Evolutionary conservation across 176 grass and related monocot genomes (phyloP), one percentile per base, ranked within the genome.

Genomic region (Miscanthus lutarioriparius): DNA sequence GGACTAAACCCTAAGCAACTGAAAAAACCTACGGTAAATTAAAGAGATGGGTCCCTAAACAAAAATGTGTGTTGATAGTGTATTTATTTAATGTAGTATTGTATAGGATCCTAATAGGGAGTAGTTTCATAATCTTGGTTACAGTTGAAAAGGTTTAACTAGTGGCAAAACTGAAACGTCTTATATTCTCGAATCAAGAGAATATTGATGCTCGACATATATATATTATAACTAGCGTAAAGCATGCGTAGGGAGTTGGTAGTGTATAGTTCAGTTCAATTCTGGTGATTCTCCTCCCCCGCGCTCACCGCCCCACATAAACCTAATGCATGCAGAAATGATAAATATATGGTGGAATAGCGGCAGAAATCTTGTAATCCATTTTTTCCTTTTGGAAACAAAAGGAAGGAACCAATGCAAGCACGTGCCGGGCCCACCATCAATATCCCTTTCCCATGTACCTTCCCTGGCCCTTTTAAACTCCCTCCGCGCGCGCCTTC

Each of bases 361-460:
- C 71, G 26, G 36, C 36, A 37, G 36, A 39, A 39, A 74, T 49
- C 69, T 26, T 25, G 22, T 22, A 23, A 14, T 70, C 36, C 9
- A 10, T n/a, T 14, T 64, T 22, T 38, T 10, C n/a, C 56, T 59
- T 61, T 13, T 70, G 23, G 47, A 53, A 35, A 28, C 4, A 35
- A 75, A 75, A 33, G 47, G 28, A 36, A 56, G 73, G 73, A 76
- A 76, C 73, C 48, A 36, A 76, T 76, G 48, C 79, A 7, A 7
- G 78, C 79, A 81, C 79, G 66, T 81, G 79, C 79, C 22, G 66
- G 65, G 7, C 79, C 79, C 79, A 70, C 79, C 15, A 20, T 10
- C 8, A 5, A 81, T 70, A 81, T 70, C 66, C 79, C 65, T 70
- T 81, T 81, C 79, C 79, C 79, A 81, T 70, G 22, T 6, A 30